Conservation (phyloP, 1,139 yeast species). For the Candida anutae region DNA sequence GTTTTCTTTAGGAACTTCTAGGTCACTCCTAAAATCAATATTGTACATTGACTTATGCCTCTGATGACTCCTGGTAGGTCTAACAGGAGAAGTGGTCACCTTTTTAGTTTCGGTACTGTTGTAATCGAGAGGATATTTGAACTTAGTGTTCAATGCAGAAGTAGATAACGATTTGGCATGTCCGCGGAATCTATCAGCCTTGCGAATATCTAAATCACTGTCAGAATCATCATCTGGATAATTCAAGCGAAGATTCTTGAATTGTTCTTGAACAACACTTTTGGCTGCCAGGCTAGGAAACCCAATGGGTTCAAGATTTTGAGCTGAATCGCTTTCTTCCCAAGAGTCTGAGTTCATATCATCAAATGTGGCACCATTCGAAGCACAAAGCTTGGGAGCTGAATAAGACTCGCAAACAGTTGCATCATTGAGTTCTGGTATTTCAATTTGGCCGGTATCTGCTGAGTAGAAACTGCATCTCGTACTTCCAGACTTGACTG, state of each 20-base stretch:
- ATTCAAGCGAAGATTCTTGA: conserved; percentile 16
- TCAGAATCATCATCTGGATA: conserved; percentile 18
- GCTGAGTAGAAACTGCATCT: conserved; percentile 17
- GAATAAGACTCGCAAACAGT: conserved; percentile 12
- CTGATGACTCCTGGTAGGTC: conserved; percentile 25
- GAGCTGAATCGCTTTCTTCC: conserved; percentile 3
- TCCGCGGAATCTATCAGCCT: too few species aligned
- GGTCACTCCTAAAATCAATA: conserved; percentile 21
- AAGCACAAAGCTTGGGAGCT: conserved; percentile 13
- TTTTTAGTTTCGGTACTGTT: too few species aligned
- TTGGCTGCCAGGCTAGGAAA: conserved; percentile 27
- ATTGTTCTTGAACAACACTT: conserved; percentile 20
- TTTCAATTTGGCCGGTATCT: conserved; percentile 34
- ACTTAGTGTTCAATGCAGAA: conserved; percentile 4
- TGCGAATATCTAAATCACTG: conserved; percentile 28
- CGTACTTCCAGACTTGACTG: conserved; percentile 8
- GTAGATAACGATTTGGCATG: too few species aligned
- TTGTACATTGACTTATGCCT: conserved; percentile 35
- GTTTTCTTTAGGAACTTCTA: too few species aligned
- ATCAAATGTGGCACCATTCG: conserved; percentile 24
- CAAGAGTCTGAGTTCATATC: conserved; percentile 16
- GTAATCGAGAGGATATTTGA: too few species aligned
- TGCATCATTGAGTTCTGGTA: conserved; percentile 30
- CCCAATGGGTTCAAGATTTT: conserved; percentile 26
- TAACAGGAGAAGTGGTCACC: too few species aligned